Base-by-base conservation (phyloP, 23 red algal species). In the Chondrus crispus region DNA sequence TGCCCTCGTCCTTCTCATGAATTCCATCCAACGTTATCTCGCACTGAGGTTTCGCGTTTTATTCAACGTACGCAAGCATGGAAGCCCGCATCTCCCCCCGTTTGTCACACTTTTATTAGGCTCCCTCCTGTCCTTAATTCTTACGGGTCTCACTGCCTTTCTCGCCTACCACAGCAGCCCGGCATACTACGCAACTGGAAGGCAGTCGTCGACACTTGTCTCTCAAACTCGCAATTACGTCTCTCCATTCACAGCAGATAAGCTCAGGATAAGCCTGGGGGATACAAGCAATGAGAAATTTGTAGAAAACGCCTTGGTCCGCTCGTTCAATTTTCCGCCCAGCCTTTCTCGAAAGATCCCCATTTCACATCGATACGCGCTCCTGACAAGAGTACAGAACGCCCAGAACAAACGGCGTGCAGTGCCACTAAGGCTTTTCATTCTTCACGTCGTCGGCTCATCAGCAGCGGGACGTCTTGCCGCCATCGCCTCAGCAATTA, bases 281-380 rank as follows among this genome's bases (percentile, higher is more conserved):
- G 49, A 57, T 24, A 40, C 36, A 40, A 54, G 4, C 42, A 87
- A 66, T 66, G 8, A 32, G n/a, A 8, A 5, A 16, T 73, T 19
- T 72, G 66, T 87, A 3, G 46, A 62, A 19, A 87, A 19, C 6
- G 43, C 84, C 1, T 66, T 87, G 18, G 62, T 43, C 11, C 46
- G 69, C 33, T n/a, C 47, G 28, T 90, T 90, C 36, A 41, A 79
- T 26, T 46, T 90, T 90, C 87, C 87, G 2, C 74, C 72, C 6
- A 90, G 87, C 37, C 87, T 90, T 20, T 58, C 87, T n/a, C 28
- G 72, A 6, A 90, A 90, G 30, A 52, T 90, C 28, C 53, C 71
- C 45, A 69, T 54, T 0, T 5, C 12, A 13, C 52, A 90, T 40
- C 70, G 87, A 4, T 90, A 75, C 20, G 14, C 38, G 12, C 52